Conservation (phyloP, 345 rosid genomes). For the Melaleuca quinquenervia region DNA sequence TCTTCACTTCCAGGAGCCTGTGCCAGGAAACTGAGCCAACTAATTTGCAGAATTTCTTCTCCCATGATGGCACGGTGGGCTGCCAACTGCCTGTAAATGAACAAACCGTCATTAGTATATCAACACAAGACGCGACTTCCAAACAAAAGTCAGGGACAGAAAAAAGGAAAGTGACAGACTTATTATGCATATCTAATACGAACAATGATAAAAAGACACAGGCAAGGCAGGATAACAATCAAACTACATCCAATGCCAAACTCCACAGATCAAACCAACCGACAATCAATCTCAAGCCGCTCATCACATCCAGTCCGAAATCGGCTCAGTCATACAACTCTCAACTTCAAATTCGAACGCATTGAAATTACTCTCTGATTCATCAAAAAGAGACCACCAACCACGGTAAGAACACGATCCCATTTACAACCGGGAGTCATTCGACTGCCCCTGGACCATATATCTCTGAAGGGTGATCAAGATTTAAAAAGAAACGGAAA, state of each 20-base stretch:
- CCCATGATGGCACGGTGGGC: slow-evolving; percentile 7
- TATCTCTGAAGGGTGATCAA: background rate
- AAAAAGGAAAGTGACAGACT: background rate
- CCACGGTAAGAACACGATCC: background rate
- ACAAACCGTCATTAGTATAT: background rate
- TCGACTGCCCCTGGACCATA: background rate
- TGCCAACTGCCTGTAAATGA: slow-evolving; percentile 1
- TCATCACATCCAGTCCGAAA: background rate
- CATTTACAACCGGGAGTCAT: background rate
- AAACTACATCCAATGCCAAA: background rate
- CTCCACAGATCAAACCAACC: background rate
- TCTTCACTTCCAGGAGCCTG: slow-evolving; percentile 3
- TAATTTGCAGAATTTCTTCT: slow-evolving; percentile 5
- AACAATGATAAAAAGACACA: background rate
- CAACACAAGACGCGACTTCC: background rate
- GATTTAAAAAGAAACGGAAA: background rate
- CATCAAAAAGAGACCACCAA: background rate
- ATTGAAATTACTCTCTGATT: background rate
- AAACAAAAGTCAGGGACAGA: background rate
- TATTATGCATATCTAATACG: background rate
- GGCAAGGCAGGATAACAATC: background rate
- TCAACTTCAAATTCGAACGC: background rate
- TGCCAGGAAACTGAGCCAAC: slow-evolving; percentile 5
- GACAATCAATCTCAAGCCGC: background rate
- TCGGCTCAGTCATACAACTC: background rate